Percentiles rank a stretch among this genome's conserved stretches.
phyloP scores from a whole-genome alignment of 371 early-diverging fungal genomes.

The Rhizomucor pusillus region DNA sequence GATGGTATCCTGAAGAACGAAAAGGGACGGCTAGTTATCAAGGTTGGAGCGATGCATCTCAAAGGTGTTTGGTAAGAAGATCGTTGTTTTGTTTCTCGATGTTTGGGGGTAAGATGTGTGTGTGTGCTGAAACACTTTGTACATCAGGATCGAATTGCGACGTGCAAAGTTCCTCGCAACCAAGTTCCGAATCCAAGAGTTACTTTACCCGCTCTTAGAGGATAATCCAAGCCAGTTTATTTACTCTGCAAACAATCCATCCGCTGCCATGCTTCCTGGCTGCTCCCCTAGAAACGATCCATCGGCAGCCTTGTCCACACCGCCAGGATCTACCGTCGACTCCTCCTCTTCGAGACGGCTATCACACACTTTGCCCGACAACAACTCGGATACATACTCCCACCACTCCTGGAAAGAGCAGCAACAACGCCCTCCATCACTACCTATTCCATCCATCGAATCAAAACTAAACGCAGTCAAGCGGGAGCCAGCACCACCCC shows the following conservation, averaged over 20 bases:
- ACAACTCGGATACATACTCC: background rate
- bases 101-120: conserved; percentile 31
- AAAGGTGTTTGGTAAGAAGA: conserved; percentile 72
- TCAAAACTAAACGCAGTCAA: no score
- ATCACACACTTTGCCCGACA: background rate
- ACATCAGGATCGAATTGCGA: conserved; percentile 55
- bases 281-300: conserved; percentile 53
- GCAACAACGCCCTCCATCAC: no score
- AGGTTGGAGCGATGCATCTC: conserved; percentile 76
- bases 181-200: conserved; percentile 59
- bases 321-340: background rate
- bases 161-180: conserved; percentile 60
- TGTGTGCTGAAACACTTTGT: background rate
- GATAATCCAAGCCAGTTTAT: conserved; percentile 49
- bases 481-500: background rate
- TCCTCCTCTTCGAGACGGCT: conserved; percentile 1
- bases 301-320: conserved; percentile 8
- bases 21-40: conserved; percentile 70
- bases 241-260: conserved; percentile 32
- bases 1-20: conserved; percentile 79
- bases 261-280: conserved; percentile 29
- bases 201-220: conserved; percentile 69
- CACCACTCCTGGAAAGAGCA: background rate
- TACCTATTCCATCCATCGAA: no score
- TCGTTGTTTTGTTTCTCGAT: background rate